Conservation (phyloP, 2,329 filamentous ascomycete genomes). For the Periconia digitata region DNA sequence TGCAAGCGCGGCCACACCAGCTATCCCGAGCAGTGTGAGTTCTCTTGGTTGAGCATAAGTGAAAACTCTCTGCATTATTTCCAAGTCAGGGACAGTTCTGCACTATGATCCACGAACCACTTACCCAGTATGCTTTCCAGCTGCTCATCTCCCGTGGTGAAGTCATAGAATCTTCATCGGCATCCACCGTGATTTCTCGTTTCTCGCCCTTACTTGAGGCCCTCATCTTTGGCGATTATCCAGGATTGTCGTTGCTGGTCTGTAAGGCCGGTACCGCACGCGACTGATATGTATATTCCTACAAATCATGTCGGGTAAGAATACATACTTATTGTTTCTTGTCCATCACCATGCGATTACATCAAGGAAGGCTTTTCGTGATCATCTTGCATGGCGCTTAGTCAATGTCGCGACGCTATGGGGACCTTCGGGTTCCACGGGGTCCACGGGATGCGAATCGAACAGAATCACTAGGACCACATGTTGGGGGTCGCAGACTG, state of each 20-base stretch:
- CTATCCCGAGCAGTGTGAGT: constrained; percentile 1
- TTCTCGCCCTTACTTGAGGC: neutral
- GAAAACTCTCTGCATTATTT: constrained; percentile 6
- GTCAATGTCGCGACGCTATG: neutral
- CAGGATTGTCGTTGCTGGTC: no score
- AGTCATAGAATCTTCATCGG: neutral
- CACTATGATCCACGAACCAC: neutral
- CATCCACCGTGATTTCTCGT: neutral
- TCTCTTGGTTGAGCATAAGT: constrained; percentile 7
- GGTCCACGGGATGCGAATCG: neutral
- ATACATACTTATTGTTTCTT: no score
- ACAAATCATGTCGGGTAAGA: no score
- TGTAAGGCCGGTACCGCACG: no score
- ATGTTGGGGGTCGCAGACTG: neutral
- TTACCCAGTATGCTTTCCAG: constrained; percentile 15
- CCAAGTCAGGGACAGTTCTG: neutral
- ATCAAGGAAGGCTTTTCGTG: no score
- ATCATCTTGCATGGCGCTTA: no score
- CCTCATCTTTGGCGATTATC: neutral
- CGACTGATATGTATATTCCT: no score
- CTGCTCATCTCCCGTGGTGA: constrained; percentile 14
- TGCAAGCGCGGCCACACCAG: constrained; percentile 7
- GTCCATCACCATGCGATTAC: no score
- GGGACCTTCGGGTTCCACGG: neutral
- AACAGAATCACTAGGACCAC: neutral